Evolutionary conservation across 192 early-diverging fungal genomes (phyloP).

Genomic region (Paraglomus brasilianum): DNA sequence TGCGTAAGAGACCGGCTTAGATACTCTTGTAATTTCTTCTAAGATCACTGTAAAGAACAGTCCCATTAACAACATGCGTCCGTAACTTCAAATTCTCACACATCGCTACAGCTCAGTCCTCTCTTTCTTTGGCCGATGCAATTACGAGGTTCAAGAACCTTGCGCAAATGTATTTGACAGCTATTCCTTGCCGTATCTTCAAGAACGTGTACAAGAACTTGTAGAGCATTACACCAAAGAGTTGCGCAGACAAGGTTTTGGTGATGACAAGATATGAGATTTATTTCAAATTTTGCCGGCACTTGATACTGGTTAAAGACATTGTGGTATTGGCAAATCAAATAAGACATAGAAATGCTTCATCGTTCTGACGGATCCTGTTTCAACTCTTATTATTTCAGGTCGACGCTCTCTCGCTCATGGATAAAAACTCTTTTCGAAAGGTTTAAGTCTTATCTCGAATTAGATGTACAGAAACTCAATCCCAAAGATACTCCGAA

Average conservation of each 20-base stretch:
- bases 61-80: too few species aligned
- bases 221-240: slow-evolving; percentile 43
- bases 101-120: slow-evolving; percentile 89
- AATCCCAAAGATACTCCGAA: background rate
- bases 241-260: slow-evolving; percentile 74
- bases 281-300: slow-evolving; percentile 74
- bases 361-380: background rate
- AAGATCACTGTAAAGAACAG: too few species aligned
- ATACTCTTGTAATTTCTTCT: too few species aligned
- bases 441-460: slow-evolving; percentile 14
- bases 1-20: too few species aligned
- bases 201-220: slow-evolving; percentile 55
- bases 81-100: slow-evolving; percentile 81
- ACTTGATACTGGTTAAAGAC: slow-evolving; percentile 20
- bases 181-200: slow-evolving; percentile 42
- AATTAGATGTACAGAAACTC: background rate
- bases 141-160: slow-evolving; percentile 91
- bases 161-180: slow-evolving; percentile 52
- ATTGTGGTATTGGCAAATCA: slow-evolving; percentile 25
- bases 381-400: slow-evolving; percentile 6
- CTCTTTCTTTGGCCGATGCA: slow-evolving; percentile 90
- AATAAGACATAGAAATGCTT: background rate
- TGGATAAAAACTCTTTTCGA: slow-evolving; percentile 11
- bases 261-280: slow-evolving; percentile 54
- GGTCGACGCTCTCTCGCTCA: background rate